Base-by-base conservation (phyloP, 345 rosid genomes). In the Microthlaspi erraticum region DNA sequence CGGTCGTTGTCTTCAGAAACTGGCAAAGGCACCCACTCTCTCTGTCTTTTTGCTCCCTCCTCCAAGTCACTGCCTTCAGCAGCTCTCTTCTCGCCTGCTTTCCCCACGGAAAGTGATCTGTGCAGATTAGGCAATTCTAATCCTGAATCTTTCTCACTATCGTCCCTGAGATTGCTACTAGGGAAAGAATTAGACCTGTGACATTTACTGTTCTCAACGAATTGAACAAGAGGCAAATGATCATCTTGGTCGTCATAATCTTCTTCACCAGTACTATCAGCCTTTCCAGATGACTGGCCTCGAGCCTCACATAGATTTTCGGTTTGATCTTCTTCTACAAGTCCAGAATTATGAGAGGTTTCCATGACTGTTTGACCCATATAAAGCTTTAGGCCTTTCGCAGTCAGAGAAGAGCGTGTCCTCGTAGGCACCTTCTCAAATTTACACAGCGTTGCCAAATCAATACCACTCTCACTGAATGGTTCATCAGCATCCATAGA, bases 381-480 rank as follows among this genome's bases (percentile, higher is more conserved):
- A 48, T 84, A 78, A 64, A 43, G 75, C 78, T 81, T 88, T 55
- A 78, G 49, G 36, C 58, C 73, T 75, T 80, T 85, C 26, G 33
- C 55, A 58, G 83, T 76, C 79, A 90, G 73, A 54, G 96, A 83
- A 60, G 99, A 88, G 44, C 98, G 96, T 3, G 77, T 88, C 81
- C 78, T 94, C 11, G 96, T 94, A 48, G 96, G 95, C 60, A 94
- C 82, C 74, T 94, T 94, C 61, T 81, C 81, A 59, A 94, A 87
- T 64, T 85, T 94, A 78, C 99, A 85, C 32, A 87, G 77, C 20
- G 83, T 65, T 19, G 85, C 82, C 74, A 94, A 83, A 83, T 83
- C 91, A 78, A 82, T 48, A 53, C 57, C 75, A 61, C 68, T 79
- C 72, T 84, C 82, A 68, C 76, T 66, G 4, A 67, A 80, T 48